Percentiles rank a stretch among this genome's conserved stretches.
Conservation (phyloP, 805 yeast species). For the Ogataea henricii region DNA sequence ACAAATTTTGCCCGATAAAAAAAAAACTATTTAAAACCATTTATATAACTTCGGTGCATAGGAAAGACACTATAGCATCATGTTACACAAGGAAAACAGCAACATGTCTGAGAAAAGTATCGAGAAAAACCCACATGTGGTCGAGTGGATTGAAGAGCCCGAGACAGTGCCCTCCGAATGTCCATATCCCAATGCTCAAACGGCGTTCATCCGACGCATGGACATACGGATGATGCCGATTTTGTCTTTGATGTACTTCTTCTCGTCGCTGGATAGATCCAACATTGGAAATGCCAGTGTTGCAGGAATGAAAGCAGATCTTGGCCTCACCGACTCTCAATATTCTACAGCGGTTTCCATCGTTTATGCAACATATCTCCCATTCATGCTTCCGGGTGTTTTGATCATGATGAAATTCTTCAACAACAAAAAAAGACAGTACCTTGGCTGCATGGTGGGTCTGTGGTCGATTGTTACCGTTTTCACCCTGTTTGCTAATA, state of each 20-base stretch:
- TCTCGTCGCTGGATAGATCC: slow-evolving; percentile 53
- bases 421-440: slow-evolving; percentile 29
- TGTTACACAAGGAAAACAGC: background rate
- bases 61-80: too few species aligned
- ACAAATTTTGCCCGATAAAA: background rate
- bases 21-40: background rate
- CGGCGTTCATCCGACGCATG: slow-evolving; percentile 42
- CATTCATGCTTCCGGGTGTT: slow-evolving; percentile 40
- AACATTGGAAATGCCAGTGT: slow-evolving; percentile 61
- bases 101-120: slow-evolving; percentile 2
- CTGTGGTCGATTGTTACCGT: slow-evolving; percentile 45
- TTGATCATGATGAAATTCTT: slow-evolving; percentile 39
- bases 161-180: slow-evolving; percentile 1
- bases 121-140: background rate
- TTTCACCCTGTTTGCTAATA: slow-evolving; percentile 48
- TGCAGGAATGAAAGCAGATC: slow-evolving; percentile 48
- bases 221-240: slow-evolving; percentile 47
- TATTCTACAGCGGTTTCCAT: slow-evolving; percentile 48
- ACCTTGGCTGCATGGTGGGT: slow-evolving; percentile 34
- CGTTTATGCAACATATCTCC: slow-evolving; percentile 49
- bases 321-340: slow-evolving; percentile 41
- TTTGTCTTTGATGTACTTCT: slow-evolving; percentile 44
- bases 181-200: slow-evolving; percentile 26
- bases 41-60: background rate
- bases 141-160: background rate